A percentile compares a stretch with the other conserved stretches of the same genome.
Evolutionary conservation across 1,139 yeast genomes (phyloP).

Genomic region (Suzukiozyma palmioleophila): DNA sequence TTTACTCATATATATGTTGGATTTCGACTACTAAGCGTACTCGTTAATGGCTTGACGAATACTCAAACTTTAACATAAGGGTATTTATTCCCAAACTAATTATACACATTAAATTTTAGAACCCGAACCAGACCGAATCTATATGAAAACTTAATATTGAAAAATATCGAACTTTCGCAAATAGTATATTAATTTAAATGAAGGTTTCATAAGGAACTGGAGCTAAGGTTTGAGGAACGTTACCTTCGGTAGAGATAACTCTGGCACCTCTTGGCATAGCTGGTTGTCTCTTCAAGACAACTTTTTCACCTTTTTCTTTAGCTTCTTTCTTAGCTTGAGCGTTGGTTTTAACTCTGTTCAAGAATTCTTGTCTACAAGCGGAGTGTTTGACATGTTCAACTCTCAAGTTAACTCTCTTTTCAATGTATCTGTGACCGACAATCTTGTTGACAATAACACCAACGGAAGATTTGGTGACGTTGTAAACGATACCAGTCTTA

Average conservation of each 20-base stretch:
- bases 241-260: constrained; percentile 71
- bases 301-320: constrained; percentile 88
- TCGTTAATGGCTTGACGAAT: too few relatives aligned
- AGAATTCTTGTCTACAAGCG: constrained; percentile 98
- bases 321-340: constrained; percentile 94
- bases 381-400: constrained; percentile 99
- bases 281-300: constrained; percentile 96
- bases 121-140: constrained; percentile 2
- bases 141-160: not conserved
- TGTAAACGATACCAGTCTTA: constrained; percentile 98
- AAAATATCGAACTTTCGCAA: not conserved
- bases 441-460: constrained; percentile 98
- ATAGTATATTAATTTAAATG: constrained; percentile 49
- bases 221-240: constrained; percentile 94
- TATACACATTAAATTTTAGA: constrained; percentile 1
- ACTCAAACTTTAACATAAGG: not conserved
- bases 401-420: constrained; percentile 98
- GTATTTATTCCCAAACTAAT: constrained; percentile 2
- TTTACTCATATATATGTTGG: too few relatives aligned
- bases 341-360: constrained; percentile 96
- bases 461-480: constrained; percentile 96
- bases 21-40: too few relatives aligned
- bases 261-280: constrained; percentile 94
- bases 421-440: constrained; percentile 98
- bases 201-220: constrained; percentile 99